Evolutionary conservation across 108 stramenopile species (phyloP), one percentile per base, ranked within the genome.

Genomic region (Cyclotella kingstonii): DNA sequence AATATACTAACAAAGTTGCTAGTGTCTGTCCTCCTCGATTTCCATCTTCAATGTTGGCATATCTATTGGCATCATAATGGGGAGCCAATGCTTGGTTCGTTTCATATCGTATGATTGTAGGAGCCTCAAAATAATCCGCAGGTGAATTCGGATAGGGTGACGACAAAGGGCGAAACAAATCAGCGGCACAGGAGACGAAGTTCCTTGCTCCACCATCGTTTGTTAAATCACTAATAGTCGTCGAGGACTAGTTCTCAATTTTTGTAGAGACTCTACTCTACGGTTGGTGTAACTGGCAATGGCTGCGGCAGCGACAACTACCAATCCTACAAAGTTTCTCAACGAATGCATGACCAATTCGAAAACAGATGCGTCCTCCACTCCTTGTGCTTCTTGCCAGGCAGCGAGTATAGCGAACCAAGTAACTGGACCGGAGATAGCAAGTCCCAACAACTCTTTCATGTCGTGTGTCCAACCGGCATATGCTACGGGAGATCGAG

Each of bases 21-120:
- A 91, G 61, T 5, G 86, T 87, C 55, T 91, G 90, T 17, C 90
- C 90, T 15, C 90, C 90, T 10, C 86, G 76, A 57, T 85, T 87
- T 28, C 67, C 81, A 68, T 85, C 84, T 75, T 91, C 85, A 15
- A 81, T 79, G 25, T 72, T 66, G 4, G 89, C 86, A 1, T 84
- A 83, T 40, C 81, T 71, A 65, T 86, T 86, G 9, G 85, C 86
- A 72, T 91, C 90, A 52, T 72, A 91, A 66, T 91, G 90, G 9
- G 85, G 85, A 0, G 86, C 84, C 39, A 91, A 54, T 3, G 67
- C 66, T 61, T 91, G 84, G 41, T 79, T 83, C 14, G 52, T 43
- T 72, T 87, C 84, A 63, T 91, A 91, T 42, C 72, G 62, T 41
- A 90, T 86, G 27, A 90, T 75, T 10, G 85, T 86, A 12, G 86